Evolutionary conservation across 2,329 filamentous ascomycete genomes (phyloP).

Genomic region (Colletotrichum neosansevieriae): DNA sequence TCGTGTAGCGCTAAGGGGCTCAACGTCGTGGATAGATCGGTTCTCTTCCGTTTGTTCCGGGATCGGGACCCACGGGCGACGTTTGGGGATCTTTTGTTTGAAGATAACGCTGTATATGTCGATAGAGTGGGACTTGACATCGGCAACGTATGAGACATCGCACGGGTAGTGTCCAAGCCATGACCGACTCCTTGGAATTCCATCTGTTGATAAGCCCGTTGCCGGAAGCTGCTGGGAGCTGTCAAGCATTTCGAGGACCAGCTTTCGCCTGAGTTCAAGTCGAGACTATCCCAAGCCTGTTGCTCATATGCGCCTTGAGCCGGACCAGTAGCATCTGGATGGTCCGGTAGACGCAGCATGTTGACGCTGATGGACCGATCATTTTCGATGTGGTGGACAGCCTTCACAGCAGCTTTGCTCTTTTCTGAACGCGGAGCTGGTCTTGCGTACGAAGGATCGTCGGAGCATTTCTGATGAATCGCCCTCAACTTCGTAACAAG

Average conservation of each 20-base stretch:
- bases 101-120: no score
- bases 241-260: no score
- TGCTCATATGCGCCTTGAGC: not conserved
- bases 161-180: not conserved
- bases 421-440: not conserved
- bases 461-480: not conserved
- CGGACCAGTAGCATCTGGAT: not conserved
- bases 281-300: no score
- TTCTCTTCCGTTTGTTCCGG: not conserved
- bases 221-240: not conserved
- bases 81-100: not conserved
- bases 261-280: no score
- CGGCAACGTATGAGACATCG: not conserved
- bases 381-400: not conserved
- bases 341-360: not conserved
- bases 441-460: not conserved
- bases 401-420: not conserved
- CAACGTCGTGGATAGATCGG: not conserved
- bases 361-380: conserved; percentile 13
- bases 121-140: not conserved
- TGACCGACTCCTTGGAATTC: not conserved
- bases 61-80: not conserved
- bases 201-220: not conserved
- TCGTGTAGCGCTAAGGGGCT: not conserved
- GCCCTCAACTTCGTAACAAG: not conserved